Conservation (phyloP, 2,329 filamentous ascomycete genomes). For the Fusarium palustre region DNA sequence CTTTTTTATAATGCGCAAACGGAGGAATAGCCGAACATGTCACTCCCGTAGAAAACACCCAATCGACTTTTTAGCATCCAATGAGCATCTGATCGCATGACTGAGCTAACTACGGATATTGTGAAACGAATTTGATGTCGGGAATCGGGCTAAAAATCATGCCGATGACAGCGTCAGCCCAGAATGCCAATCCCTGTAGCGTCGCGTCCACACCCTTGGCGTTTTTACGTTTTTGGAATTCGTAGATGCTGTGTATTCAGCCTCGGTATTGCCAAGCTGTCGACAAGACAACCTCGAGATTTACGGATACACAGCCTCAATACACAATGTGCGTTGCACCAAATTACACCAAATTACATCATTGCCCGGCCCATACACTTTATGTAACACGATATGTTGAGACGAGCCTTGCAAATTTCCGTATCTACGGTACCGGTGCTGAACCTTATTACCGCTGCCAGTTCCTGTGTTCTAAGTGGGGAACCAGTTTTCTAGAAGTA, state of each 20-base stretch:
- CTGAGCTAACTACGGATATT: neutral
- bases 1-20: constrained; percentile 11
- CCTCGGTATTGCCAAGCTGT: neutral
- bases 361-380: neutral
- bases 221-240: neutral
- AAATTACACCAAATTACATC: neutral
- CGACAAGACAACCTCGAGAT: neutral
- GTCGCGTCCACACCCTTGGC: constrained; percentile 18
- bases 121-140: constrained; percentile 1
- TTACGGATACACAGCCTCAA: constrained; percentile 14
- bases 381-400: neutral
- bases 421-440: neutral
- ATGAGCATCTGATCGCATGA: neutral
- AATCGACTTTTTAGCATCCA: neutral
- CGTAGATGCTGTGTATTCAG: neutral
- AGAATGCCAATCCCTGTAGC: constrained; percentile 12
- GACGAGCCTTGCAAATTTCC: neutral
- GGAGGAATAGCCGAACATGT: neutral
- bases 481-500: neutral
- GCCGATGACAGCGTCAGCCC: constrained; percentile 23
- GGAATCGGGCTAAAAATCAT: constrained; percentile 27
- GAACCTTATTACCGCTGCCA: neutral
- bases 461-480: neutral
- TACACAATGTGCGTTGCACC: neutral
- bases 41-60: neutral